Evolutionary conservation across 306 rosid genomes (phyloP), one percentile per base, ranked within the genome.

Genomic region (Prunus mume): DNA sequence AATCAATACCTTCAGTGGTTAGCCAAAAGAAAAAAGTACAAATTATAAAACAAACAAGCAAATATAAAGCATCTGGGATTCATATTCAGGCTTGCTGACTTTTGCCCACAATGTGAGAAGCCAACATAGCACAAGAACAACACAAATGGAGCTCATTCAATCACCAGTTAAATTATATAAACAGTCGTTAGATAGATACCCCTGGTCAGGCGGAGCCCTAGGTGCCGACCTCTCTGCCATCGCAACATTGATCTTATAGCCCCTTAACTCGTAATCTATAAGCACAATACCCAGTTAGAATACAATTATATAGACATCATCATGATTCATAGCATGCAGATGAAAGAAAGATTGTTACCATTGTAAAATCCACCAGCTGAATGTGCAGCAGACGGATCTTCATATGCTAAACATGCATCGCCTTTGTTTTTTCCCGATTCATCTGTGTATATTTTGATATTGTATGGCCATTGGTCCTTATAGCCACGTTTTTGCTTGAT

Each of bases 171-270:
- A 49, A 70, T 67, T 13, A 5, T 38, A 68, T 34, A 17, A 60
- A 68, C 24, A 52, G 73, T 52, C 30, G 4, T 70, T 5, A 78
- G 75, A 65, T 32, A 38, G 17, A 79, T 95, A 95, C 99, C 97
- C 96, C 10, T 92, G 90, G 80, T 81, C 90, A 67, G 43, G 84
- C 18, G 90, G 91, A 75, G 92, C 88, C 88, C 85, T 89, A 50
- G 99, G 99, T 27, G 99, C 98, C 63, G 98, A 89, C 87, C 86
- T 92, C 85, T 90, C 97, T 50, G 99, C 99, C 99, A 96, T 96
- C 0, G 92, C 75, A 83, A 96, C 98, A 85, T 75, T 89, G 79
- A 96, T 96, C 79, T 84, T 86, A 85, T 61, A 81, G 50, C 99
- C 99, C 85, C 99, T 96, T 71, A 96, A 78, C 18, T 96, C 97